Conservation (phyloP, 768 basidiomycete genomes). For the Suillus alpinus region DNA sequence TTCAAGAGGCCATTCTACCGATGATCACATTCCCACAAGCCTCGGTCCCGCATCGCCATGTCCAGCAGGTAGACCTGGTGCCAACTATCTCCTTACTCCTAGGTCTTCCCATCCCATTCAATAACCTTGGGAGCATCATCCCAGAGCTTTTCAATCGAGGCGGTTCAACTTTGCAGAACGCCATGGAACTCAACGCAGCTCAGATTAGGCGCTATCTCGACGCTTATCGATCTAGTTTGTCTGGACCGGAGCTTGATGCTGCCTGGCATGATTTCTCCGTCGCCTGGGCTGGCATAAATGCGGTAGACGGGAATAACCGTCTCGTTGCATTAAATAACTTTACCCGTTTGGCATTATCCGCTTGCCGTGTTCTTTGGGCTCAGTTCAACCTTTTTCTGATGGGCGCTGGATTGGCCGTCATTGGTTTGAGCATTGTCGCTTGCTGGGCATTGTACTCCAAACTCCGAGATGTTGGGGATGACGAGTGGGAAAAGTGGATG, state of each 20-base stretch:
- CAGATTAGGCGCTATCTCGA: constrained; percentile 79
- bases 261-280: constrained; percentile 55
- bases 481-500: constrained; percentile 44
- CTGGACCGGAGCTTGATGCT: constrained; percentile 71
- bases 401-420: constrained; percentile 61
- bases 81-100: constrained; percentile 87
- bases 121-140: constrained; percentile 88
- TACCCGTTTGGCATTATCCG: constrained; percentile 38
- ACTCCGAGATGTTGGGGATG: constrained; percentile 37
- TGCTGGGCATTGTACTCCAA: constrained; percentile 54
- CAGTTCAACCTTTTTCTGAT: constrained; percentile 86
- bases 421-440: constrained; percentile 54
- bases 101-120: constrained; percentile 92
- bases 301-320: constrained; percentile 20
- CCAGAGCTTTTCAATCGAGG: constrained; percentile 82
- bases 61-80: constrained; percentile 93
- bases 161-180: constrained; percentile 45
- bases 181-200: constrained; percentile 64
- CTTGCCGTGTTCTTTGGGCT: constrained; percentile 89
- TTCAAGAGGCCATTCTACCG: constrained; percentile 55
- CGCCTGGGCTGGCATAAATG: constrained; percentile 40
- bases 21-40: constrained; percentile 60
- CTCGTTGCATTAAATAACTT: constrained; percentile 19
- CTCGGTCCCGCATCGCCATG: constrained; percentile 49
- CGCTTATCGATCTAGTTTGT: constrained; percentile 67